Percentiles rank a stretch among this genome's conserved stretches.
Conservation (phyloP, 129 eudicot species). For the Sambucus nigra region DNA sequence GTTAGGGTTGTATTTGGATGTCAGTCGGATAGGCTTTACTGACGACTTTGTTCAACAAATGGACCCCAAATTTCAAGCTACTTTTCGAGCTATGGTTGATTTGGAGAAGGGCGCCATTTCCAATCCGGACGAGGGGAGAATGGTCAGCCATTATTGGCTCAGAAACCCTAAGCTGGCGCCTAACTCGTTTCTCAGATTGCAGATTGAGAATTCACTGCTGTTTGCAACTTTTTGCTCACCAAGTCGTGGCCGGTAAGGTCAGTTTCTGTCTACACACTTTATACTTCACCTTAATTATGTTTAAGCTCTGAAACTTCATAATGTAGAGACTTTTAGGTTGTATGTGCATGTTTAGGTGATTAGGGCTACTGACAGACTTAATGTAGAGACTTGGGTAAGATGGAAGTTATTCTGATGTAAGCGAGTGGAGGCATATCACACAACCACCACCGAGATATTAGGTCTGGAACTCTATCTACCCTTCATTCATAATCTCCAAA, state of each 20-base stretch:
- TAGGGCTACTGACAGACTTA: too few species aligned
- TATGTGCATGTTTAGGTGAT: too few species aligned
- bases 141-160: conserved; percentile 28
- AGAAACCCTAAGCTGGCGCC: conserved; percentile 1
- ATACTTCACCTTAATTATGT: too few species aligned
- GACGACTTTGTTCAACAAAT: conserved; percentile 62
- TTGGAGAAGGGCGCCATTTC: conserved; percentile 87
- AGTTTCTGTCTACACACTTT: too few species aligned
- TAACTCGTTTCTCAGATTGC: conserved; percentile 20
- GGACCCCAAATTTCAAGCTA: conserved; percentile 63
- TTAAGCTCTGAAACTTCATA: too few species aligned
- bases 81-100: conserved; percentile 69
- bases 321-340: too few species aligned
- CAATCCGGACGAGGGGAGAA: conserved; percentile 92
- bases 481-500: too few species aligned
- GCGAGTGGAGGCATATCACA: too few species aligned
- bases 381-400: too few species aligned
- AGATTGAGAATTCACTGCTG: conserved; percentile 67
- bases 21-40: conserved; percentile 77
- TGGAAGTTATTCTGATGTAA: too few species aligned
- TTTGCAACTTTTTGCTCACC: conserved; percentile 50
- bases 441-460: too few species aligned
- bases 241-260: conserved; percentile 73
- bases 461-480: too few species aligned
- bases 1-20: conserved; percentile 71